Base-by-base conservation (phyloP, 192 early-diverging fungal species). In the Jimgerdemannia lactiflua region DNA sequence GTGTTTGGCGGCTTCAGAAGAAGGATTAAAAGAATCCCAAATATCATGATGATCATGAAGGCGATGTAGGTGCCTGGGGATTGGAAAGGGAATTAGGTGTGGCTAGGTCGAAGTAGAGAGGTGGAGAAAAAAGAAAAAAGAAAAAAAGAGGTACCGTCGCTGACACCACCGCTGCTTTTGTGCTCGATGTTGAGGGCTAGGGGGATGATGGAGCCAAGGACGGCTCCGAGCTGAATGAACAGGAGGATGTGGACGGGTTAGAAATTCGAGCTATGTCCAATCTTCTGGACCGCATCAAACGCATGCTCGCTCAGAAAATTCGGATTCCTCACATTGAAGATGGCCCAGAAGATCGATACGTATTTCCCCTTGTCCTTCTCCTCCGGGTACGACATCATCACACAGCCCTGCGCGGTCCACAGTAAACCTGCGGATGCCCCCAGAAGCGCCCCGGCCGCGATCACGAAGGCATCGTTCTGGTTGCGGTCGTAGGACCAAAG, bases 331-430 rank as follows among this genome's bases (percentile, higher is more conserved):
- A 29, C 29, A 76, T 94, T 94, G 85, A 95, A 96, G 64, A 95
- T 91, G 42, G 89, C 83, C 95, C 95, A 96, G 85, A 96, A 96
- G 43, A 92, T 83, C 3, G 91, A 90, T 69, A 96, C 93, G 78
- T 85, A 95, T 77, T 85, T 89, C 43, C 92, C 94, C 81, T 95
- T 95, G 72, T 92, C 84, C 39, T 90, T 83, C 77, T 95, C 94
- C 14, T 86, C 87, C 8, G 95, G 94, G 77, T 95, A 94, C 70
- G 94, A 90, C 78, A 94, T 86, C 91, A 94, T 93, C 76, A 96
- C 92, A 74, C 92, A 85, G 41, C 95, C 90, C 75, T 95, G 92
- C 39, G 91, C 91, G 4, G 92, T 89, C 88, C 89, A 89, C 8
- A 87, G 72, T 68, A 96, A 84, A 68, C 91, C 94, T 2, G 95